phyloP scores from a whole-genome alignment of 1,284 basidiomycete species.

The Wallemia ichthyophaga region DNA sequence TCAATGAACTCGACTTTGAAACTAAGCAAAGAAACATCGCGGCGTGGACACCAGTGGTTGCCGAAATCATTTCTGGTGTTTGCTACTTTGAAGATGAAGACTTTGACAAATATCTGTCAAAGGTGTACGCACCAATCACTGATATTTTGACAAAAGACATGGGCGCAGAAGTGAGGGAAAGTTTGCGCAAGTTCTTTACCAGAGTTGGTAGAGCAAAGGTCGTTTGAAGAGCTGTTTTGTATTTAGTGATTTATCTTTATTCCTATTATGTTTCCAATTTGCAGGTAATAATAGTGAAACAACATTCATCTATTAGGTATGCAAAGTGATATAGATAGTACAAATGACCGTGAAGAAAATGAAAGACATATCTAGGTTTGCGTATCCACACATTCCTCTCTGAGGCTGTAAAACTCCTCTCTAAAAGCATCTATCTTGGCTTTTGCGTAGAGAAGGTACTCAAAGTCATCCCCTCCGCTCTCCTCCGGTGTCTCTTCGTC shows the following conservation, averaged over 20 bases:
- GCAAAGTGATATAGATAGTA: not conserved
- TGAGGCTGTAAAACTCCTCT: constrained; percentile 6
- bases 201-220: constrained; percentile 10
- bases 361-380: not conserved
- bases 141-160: constrained; percentile 52
- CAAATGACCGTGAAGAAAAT: not conserved
- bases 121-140: constrained; percentile 57
- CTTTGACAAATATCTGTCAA: constrained; percentile 55
- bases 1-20: constrained; percentile 61
- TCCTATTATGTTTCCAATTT: too few species aligned
- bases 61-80: constrained; percentile 72
- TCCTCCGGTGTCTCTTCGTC: constrained; percentile 6
- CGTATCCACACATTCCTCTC: not conserved
- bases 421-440: constrained; percentile 23
- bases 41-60: constrained; percentile 93
- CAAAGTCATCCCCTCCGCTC: constrained; percentile 30
- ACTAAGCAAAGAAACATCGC: constrained; percentile 82
- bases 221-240: not conserved
- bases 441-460: constrained; percentile 39
- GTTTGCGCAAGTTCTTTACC: constrained; percentile 42
- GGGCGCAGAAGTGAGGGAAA: constrained; percentile 43
- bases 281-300: too few species aligned
- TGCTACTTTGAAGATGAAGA: constrained; percentile 61
- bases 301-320: not conserved
- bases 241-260: not conserved